Base-by-base conservation (phyloP, 768 basidiomycete genomes). In the Tricholoma hemisulphureum region DNA sequence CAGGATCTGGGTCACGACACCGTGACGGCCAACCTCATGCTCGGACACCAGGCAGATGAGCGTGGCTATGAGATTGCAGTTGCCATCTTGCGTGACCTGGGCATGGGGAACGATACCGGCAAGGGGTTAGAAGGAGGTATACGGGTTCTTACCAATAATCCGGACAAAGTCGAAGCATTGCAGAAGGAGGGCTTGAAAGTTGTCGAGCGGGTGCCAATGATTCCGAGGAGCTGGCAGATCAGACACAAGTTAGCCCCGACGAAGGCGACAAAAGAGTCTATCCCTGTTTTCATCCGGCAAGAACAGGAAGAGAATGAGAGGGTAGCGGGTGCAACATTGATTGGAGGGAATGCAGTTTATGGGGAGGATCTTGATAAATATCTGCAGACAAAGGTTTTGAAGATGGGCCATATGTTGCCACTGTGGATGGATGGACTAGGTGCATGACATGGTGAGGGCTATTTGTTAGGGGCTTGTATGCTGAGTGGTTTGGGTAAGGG, bases 1-100 rank as follows among this genome's bases (percentile, higher is more conserved):
- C 97, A 98, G 71, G 97, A 99, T 71, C 77, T 99, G 51, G 97
- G 97, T 0, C 93, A 98, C 68, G 97, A 98, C 75, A 99, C 97
- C n/a, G 97, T 99, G 63, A 88, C 91, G 4, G 97, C 97, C 24
- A 99, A 99, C 72, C 76, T 98, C 35, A 83, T 97, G 82, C 86
- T 99, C 28, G 97, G 97, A 2, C 92, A 97, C 72, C 81, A 86
- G 58, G 95, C 97, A 5, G 97, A 99, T 69, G 91, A 96, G 71
- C 84, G 97, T 31, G 88, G 87, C 21, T 99, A 98, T 73, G 93
- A 90, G 62, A 80, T 98, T 58, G 97, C 97, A 1, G 89, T 79
- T 7, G 94, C 90, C 26, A 98, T 98, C 61, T 71, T 98, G 60
- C 83, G 86, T 4, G 97, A 99, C 72, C 77, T 98, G 1, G 89